A percentile compares a stretch with the other conserved stretches of the same genome.
These are phyloP conservation scores for Lactarius sp. DNA, from an alignment of 768 basidiomycete genomes.

Conservation along the genomic window DNA sequence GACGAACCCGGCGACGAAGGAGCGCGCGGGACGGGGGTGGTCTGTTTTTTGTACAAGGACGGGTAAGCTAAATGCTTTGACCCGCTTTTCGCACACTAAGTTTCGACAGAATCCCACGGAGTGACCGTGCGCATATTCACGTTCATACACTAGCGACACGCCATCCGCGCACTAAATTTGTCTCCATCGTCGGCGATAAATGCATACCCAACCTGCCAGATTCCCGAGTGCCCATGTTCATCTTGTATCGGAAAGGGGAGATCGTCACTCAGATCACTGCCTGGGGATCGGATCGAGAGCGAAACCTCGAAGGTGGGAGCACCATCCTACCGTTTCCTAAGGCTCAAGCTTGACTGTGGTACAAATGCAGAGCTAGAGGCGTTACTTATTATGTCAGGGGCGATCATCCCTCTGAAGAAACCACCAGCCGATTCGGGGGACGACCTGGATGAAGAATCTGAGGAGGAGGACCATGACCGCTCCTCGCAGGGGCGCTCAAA, in stretches of 20 bases:
- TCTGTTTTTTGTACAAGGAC: constrained; percentile 94
- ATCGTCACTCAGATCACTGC: constrained; percentile 80
- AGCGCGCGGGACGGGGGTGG: constrained; percentile 80
- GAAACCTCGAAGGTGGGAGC: constrained; percentile 64
- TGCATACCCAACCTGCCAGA: constrained; percentile 97
- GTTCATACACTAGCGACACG: constrained; percentile 68
- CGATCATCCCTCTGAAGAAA: constrained; percentile 51
- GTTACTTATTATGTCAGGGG: constrained; percentile 57
- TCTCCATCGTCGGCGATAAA: constrained; percentile 90
- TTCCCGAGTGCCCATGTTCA: constrained; percentile 81
- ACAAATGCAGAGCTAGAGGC: constrained; percentile 59
- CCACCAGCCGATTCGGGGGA: constrained; percentile 30
- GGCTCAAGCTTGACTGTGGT: background rate
- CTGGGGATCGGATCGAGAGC: constrained; percentile 77
- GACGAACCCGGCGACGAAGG: constrained; percentile 60
- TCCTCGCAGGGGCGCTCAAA: constrained; percentile 56
- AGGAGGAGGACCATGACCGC: constrained; percentile 43
- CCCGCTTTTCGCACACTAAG: background rate
- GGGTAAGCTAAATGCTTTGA: constrained; percentile 50
- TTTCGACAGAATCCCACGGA: constrained; percentile 62
- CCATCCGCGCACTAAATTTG: constrained; percentile 91
- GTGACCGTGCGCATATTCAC: constrained; percentile 69
- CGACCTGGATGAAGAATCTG: constrained; percentile 44
- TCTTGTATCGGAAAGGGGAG: constrained; percentile 91
- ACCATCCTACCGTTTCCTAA: constrained; percentile 9